Percentiles rank a stretch among this genome's conserved stretches.
These are phyloP conservation scores for Claviceps maximensis DNA, from an alignment of 2,329 filamentous ascomycete species.

Conservation along the genomic window DNA sequence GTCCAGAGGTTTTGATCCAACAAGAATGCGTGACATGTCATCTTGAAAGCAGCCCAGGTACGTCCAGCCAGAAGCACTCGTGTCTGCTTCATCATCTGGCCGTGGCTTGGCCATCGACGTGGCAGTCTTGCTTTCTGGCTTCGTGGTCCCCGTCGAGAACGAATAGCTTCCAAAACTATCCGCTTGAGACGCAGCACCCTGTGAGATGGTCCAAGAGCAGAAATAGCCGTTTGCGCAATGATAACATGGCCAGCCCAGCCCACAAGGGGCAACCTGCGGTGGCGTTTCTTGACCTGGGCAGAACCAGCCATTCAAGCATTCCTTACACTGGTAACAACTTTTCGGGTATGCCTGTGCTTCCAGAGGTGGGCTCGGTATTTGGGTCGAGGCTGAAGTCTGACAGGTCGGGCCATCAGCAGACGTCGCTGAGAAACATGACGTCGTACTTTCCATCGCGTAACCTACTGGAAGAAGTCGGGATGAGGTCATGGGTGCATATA, in stretches of 20 bases:
- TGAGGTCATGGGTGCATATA: not conserved
- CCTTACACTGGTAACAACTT: slow-evolving; percentile 15
- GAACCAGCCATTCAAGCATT: slow-evolving; percentile 20
- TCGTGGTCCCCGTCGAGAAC: not conserved
- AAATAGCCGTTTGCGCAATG: slow-evolving; percentile 19
- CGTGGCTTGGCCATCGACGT: not conserved
- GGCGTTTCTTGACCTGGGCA: slow-evolving; percentile 19
- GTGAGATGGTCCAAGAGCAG: slow-evolving; percentile 8
- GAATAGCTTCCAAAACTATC: not conserved
- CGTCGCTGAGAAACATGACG: not conserved
- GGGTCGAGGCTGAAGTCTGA: not conserved
- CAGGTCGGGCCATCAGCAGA: not conserved
- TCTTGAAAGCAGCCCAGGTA: slow-evolving; percentile 22
- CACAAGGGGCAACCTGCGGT: slow-evolving; percentile 16
- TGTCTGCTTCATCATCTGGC: not conserved
- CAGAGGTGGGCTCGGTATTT: not conserved
- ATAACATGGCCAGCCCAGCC: slow-evolving; percentile 19
- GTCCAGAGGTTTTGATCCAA: slow-evolving; percentile 13
- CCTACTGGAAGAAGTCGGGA: not conserved
- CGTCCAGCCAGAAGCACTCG: slow-evolving; percentile 11
- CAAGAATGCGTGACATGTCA: slow-evolving; percentile 10
- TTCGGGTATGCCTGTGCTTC: slow-evolving; percentile 12
- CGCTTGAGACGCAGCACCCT: not conserved
- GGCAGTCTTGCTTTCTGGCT: not conserved
- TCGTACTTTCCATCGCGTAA: not conserved